Evolutionary conservation across 495 filamentous ascomycete species (phyloP), one percentile per base, ranked within the genome.

Genomic region (Xylaria grammica): DNA sequence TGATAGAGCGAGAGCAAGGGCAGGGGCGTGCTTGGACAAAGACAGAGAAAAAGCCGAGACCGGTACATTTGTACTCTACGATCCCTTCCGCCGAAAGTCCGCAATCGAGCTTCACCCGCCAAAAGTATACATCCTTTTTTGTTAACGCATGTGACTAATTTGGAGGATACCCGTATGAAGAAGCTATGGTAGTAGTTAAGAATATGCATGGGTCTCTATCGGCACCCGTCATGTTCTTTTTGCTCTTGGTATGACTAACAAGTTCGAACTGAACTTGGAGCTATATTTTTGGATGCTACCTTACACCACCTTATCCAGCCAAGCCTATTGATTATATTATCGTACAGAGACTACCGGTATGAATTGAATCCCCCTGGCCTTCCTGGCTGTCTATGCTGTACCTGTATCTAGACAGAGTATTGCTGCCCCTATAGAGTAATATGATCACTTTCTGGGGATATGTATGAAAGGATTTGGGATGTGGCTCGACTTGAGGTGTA

Each of bases 121-220:
- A n/a, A 24, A 46, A 62, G 61, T 67, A 73, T 67, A 58, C 44
- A 65, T 52, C 59, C 36, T 3, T 17, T 15, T 46, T 26, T 4
- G n/a, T 55, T 36, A 20, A 55, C 8, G 42, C 36, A 27, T 49
- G 27, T 45, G 38, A 9, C n/a, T n/a, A n/a, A n/a, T 20, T n/a
- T 22, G 49, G 22, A 62, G 13, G 9, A 10, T 32, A 26, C 36
- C n/a, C n/a, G 17, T 17, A 20, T 36, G 10, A 4, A 26, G 22
- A 53, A 44, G 38, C 11, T 30, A 38, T 61, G 8, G 22, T 20
- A 11, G 59, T 52, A 32, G 13, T 13, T 15, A 7, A 29, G 20
- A 34, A 20, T 24, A 30, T 30, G 29, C 29, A 1, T 4, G 10
- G 19, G 13, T 24, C 6, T 40, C 2, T 11, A 7, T n/a, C 17